Conservation (phyloP, 805 yeast species). For the Sporopachydermia quercuum region DNA sequence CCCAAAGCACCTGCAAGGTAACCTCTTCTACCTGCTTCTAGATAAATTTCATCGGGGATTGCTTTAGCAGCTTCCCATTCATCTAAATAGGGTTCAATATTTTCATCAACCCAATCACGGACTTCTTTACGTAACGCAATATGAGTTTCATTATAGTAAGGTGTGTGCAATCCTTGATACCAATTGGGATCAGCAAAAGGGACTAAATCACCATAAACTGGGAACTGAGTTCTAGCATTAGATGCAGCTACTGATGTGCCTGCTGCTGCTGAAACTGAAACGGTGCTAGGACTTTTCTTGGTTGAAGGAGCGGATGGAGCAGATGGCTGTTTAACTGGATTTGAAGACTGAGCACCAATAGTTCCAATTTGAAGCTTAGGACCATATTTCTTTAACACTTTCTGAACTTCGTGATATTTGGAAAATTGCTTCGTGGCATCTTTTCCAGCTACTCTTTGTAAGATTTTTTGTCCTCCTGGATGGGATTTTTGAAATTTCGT, state of each 20-base stretch:
- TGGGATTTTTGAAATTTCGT: slow-evolving; percentile 60
- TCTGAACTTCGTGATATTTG: slow-evolving; percentile 27
- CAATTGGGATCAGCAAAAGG: slow-evolving; percentile 26
- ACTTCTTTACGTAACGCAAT: slow-evolving; percentile 24
- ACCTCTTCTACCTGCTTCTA: slow-evolving; percentile 24
- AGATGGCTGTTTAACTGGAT: too few relatives aligned
- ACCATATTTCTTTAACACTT: slow-evolving; percentile 20
- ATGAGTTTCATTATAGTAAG: slow-evolving; percentile 25
- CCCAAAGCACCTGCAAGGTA: slow-evolving; percentile 25
- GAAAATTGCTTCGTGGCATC: slow-evolving; percentile 59
- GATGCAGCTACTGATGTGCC: slow-evolving; percentile 4
- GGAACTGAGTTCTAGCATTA: slow-evolving; percentile 1
- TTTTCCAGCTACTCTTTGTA: slow-evolving; percentile 65
- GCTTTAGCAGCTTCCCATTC: slow-evolving; percentile 27
- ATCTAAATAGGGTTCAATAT: slow-evolving; percentile 23
- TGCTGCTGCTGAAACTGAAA: neutral
- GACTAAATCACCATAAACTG: slow-evolving; percentile 15
- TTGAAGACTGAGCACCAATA: slow-evolving; percentile 7
- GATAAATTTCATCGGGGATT: slow-evolving; percentile 17
- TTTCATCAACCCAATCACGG: slow-evolving; percentile 23
- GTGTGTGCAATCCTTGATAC: slow-evolving; percentile 24
- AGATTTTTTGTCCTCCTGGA: slow-evolving; percentile 69
- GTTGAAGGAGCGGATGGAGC: slow-evolving; percentile 4
- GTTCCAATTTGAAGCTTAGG: slow-evolving; percentile 19
- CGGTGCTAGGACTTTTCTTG: slow-evolving; percentile 3